Evolutionary conservation across 306 rosid genomes (phyloP), one percentile per base, ranked within the genome.

Genomic region (Prunus salicina): DNA sequence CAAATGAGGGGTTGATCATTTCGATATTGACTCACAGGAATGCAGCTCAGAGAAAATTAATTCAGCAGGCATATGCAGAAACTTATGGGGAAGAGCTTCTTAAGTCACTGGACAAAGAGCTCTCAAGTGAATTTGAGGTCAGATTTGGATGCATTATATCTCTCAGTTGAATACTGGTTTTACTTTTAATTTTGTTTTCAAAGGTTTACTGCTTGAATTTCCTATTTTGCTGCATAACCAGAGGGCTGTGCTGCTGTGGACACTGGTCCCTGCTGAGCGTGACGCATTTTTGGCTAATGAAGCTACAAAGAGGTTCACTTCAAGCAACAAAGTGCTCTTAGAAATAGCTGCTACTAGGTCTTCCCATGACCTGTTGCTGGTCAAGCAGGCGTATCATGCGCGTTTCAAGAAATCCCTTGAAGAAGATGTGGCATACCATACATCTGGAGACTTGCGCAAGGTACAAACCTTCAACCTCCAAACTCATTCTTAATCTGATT

Each of bases 21-120:
- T 82, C 93, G 68, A 89, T 89, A 65, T 76, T 86, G 86, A 74
- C 87, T 46, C 93, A 89, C 84, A 84, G 90, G 75, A 84, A 86
- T 67, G 84, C 86, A 22, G 77, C 65, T 58, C 93, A 89, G 62
- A 82, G 93, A 53, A 76, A 68, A 43, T 43, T 63, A 28, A 86
- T 89, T 18, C 79, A 82, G 82, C 79, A 84, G 75, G 24, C 82
- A 4, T 38, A 38, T 55, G 69, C 80, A 16, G 87, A 86, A 52
- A 58, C 75, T 18, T 84, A 80, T 68, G 80, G 82, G 15, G 90
- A 86, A 69, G 93, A 86, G 57, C 93, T 89, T 69, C 88, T 86
- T 46, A 86, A 76, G 73, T 66, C 82, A 13, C 86, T 89, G 1
- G 87, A 84, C 76, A 86, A 78, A 81, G 93, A 86, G 75, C 88